Base-by-base conservation (phyloP, 2,329 filamentous ascomycete species). In the Ophiocordyceps camponoti-leonardi region DNA sequence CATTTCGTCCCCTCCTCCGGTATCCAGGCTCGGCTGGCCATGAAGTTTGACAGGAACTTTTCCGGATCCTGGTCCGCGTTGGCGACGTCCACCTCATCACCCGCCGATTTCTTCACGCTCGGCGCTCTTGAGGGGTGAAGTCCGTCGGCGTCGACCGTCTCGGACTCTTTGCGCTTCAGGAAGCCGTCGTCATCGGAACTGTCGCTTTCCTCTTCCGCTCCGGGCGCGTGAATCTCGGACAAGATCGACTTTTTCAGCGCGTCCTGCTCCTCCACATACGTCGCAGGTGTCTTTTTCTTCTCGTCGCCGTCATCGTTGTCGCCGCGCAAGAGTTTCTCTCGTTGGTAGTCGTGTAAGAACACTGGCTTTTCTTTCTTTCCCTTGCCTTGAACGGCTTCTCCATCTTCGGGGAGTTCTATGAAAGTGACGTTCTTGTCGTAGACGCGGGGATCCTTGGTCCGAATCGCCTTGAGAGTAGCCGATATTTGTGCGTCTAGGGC, bases 21-120 rank as follows among this genome's bases (percentile, higher is more conserved):
- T 7, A 90, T 75, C 92, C 92, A 98, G 16, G 88, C 90, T 48
- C 88, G 79, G 8, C 88, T 75, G n/a, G 83, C 76, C 75, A 98
- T 77, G 66, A 94, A 98, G 61, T 95, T 94, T 46, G 86, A 90
- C n/a, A 98, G 68, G 60, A 86, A 98, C 1, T 76, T 82, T 57
- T 96, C 90, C 0, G 90, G 92, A 58, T 98, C 81, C 60, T 86
- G 83, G 56, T 94, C 84, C 35, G 92, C 87, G 48, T 76, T 74
- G 43, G 77, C 71, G 41, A 94, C 68, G 54, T 92, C 82, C 13
- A 75, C 55, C 46, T 85, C 69, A 43, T 85, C 69, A 43, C 26
- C 26, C 11, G 11, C 26, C 26, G 72, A 63, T 44, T 72, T 60
- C 51, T 71, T 70, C 41, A 69, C 57, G 13, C 59, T 59, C 22